These are phyloP conservation scores for Paralagenidium karlingii DNA, from an alignment of 352 stramenopile species.

Conservation along the genomic window DNA sequence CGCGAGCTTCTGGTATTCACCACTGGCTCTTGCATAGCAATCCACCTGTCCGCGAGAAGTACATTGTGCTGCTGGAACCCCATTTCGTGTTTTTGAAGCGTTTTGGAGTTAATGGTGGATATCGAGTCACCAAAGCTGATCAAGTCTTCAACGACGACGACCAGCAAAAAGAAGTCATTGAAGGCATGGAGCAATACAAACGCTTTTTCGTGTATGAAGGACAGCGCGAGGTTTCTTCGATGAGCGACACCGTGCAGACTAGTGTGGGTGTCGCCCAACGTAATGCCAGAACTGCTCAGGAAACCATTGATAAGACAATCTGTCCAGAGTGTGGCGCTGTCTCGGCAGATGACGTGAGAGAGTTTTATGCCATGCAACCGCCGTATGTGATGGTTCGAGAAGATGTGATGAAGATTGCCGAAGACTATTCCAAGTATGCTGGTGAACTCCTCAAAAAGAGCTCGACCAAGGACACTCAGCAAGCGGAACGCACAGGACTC, in stretches of 20 bases:
- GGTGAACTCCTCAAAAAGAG: constrained; percentile 15
- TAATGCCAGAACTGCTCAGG: constrained; percentile 17
- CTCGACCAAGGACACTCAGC: constrained; percentile 1
- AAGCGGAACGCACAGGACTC: constrained; percentile 48
- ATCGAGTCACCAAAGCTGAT: constrained; percentile 28
- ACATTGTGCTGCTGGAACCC: constrained; percentile 49
- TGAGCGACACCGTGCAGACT: constrained; percentile 24
- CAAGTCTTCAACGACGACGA: constrained; percentile 21
- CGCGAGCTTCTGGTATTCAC: constrained; percentile 31
- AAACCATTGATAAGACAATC: constrained; percentile 14
- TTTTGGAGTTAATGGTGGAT: constrained; percentile 43
- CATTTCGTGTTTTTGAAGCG: constrained; percentile 63
- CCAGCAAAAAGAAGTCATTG: constrained; percentile 55
- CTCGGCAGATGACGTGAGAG: constrained; percentile 18
- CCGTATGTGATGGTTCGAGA: constrained; percentile 44
- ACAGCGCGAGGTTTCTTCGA: constrained; percentile 11
- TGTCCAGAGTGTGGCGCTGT: constrained; percentile 38
- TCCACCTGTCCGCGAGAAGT: constrained; percentile 31
- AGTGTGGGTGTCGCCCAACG: constrained; percentile 48
- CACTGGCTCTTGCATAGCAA: constrained; percentile 62
- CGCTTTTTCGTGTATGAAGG: constrained; percentile 70
- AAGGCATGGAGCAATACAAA: constrained; percentile 72
- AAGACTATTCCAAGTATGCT: constrained; percentile 60
- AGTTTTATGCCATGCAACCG: constrained; percentile 40
- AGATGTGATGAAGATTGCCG: constrained; percentile 31